A percentile compares a stretch with the other conserved stretches of the same genome.
Evolutionary conservation across 2,329 filamentous ascomycete species (phyloP).

Genomic region (Alternaria sp.): DNA sequence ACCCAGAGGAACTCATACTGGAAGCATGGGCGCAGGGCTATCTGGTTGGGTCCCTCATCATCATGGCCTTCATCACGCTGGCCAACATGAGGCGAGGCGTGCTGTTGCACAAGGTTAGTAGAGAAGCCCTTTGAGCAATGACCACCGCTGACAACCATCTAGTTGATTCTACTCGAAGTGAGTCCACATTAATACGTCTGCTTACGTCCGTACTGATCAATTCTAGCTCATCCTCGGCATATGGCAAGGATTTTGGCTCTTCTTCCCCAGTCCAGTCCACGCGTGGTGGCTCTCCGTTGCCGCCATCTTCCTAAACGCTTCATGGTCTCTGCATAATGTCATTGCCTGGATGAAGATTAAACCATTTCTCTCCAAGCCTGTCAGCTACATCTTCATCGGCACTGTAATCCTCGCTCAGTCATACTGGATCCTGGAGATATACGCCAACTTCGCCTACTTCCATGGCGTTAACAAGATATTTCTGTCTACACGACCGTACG

Average conservation of each 20-base stretch:
- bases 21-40: constrained; percentile 54
- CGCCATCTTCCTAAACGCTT: constrained; percentile 68
- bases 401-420: constrained; percentile 67
- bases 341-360: constrained; percentile 73
- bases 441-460: constrained; percentile 71
- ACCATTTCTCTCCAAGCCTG: constrained; percentile 63
- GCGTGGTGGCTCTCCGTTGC: constrained; percentile 71
- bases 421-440: constrained; percentile 72
- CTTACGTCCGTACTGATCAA: constrained; percentile 5
- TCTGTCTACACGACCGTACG: constrained; percentile 63
- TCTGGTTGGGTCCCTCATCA: constrained; percentile 54
- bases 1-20: constrained; percentile 46
- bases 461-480: constrained; percentile 64
- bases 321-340: constrained; percentile 71
- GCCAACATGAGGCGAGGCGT: constrained; percentile 59
- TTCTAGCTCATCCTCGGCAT: constrained; percentile 63
- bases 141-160: constrained; percentile 23
- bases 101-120: constrained; percentile 56
- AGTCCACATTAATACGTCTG: background rate
- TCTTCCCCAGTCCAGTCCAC: constrained; percentile 63
- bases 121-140: background rate
- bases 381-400: constrained; percentile 65
- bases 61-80: constrained; percentile 59
- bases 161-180: constrained; percentile 57
- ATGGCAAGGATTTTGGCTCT: constrained; percentile 67